Evolutionary conservation across 306 rosid species (phyloP), one percentile per base, ranked within the genome.

Genomic region (Gastrolobium villosum): DNA sequence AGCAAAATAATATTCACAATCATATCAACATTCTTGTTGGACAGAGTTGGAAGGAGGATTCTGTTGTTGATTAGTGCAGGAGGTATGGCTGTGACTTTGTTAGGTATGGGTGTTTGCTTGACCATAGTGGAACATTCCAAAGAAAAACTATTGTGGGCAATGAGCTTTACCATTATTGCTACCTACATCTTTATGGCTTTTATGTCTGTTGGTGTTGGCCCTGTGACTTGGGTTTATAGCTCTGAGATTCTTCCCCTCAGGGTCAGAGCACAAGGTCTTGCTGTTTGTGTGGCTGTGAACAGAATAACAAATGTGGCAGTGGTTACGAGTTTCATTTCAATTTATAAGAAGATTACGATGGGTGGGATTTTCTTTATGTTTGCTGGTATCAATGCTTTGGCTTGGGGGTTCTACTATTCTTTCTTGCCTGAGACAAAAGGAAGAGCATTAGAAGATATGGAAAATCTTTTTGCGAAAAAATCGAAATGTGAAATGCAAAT

Each of bases 401-500:
- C 91, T 44, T 79, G 83, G 63, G 2, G 40, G 3, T 93, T 86
- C 80, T 87, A 82, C 84, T 90, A 43, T 32, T 81, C 72, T 76
- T 86, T 72, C 52, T 41, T 85, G 82, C 97, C 91, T 14, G 97
- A 93, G 84, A 93, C 94, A 11, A 90, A 86, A 72, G 96, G 96
- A 55, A 79, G 73, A 14, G 34, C 92, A 1, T 82, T 93, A 82
- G 97, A 93, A 54, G 94, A 90, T 34, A 84, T 92, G 80, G 94
- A 89, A 67, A 6, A 2, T 55, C 35, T 82, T 15, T 82, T 82
- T 63, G 55, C 34, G 3, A 64, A 76, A 43, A 56, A 15, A 40
- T 56, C 54, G 1, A 76, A 53, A 54, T 34, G 56, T 1, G 44
- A 62, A 44, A 13, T 5, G 7, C 52, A 50, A 59, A 32, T 13